These are phyloP conservation scores for Entophlyctis luteolus DNA, from an alignment of 192 early-diverging fungal species.

Conservation along the genomic window DNA sequence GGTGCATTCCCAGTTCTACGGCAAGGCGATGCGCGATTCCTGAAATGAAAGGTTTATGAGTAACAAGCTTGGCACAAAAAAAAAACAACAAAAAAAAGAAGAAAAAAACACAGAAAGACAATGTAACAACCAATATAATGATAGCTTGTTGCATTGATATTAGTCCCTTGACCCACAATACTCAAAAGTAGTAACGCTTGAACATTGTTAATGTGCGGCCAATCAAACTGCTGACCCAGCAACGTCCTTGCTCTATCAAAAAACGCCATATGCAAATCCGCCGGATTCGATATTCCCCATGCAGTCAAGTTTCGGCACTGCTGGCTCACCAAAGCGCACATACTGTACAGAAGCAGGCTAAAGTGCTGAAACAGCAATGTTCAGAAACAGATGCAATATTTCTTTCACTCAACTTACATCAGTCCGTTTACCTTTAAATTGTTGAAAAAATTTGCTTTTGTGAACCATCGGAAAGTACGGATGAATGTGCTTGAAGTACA, in stretches of 20 bases:
- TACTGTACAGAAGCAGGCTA: slow-evolving; percentile 42
- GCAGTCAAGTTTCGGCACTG: slow-evolving; percentile 34
- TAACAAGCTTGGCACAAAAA: too few relatives aligned
- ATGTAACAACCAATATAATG: slow-evolving; percentile 40
- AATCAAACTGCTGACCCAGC: slow-evolving; percentile 48
- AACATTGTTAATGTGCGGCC: slow-evolving; percentile 49
- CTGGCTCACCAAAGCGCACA: slow-evolving; percentile 48
- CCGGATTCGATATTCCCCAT: slow-evolving; percentile 35
- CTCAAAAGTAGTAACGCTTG: slow-evolving; percentile 42
- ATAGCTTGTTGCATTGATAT: slow-evolving; percentile 42
- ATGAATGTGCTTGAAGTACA: slow-evolving; percentile 50
- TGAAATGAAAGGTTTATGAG: slow-evolving; percentile 7
- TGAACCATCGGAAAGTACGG: slow-evolving; percentile 51
- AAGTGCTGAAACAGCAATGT: slow-evolving; percentile 31
- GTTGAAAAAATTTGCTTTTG: slow-evolving; percentile 34
- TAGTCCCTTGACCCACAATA: slow-evolving; percentile 44
- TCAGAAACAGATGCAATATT: background rate
- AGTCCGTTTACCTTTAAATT: slow-evolving; percentile 40
- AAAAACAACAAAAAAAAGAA: background rate
- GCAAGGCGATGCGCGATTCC: slow-evolving; percentile 48
- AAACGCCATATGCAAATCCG: slow-evolving; percentile 42
- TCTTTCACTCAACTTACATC: slow-evolving; percentile 20
- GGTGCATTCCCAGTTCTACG: slow-evolving; percentile 50
- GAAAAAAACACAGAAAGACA: too few relatives aligned
- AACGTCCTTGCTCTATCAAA: slow-evolving; percentile 41